Evolutionary conservation across 2,329 filamentous ascomycete species (phyloP).

Genomic region (Penicillium thymicola): DNA sequence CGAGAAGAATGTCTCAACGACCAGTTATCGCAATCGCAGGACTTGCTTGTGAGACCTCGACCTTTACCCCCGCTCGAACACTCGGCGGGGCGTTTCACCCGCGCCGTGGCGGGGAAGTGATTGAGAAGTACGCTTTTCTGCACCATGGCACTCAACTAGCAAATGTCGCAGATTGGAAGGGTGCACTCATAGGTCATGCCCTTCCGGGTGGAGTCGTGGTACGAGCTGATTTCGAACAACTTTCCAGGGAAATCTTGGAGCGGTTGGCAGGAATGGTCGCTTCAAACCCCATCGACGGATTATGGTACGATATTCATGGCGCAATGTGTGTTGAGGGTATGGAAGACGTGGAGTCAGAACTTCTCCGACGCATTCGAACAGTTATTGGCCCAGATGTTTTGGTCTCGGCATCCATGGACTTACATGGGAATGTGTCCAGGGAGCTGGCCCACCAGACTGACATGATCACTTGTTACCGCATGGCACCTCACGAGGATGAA

Average conservation of each 20-base stretch:
- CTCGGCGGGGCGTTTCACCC: slow-evolving; percentile 51
- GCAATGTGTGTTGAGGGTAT: slow-evolving; percentile 54
- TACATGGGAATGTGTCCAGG: slow-evolving; percentile 55
- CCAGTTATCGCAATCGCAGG: slow-evolving; percentile 53
- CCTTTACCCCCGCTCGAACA: slow-evolving; percentile 52
- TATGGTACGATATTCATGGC: slow-evolving; percentile 58
- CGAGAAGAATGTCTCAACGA: slow-evolving; percentile 30
- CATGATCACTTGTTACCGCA: slow-evolving; percentile 54
- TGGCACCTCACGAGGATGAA: slow-evolving; percentile 52
- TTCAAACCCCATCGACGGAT: slow-evolving; percentile 41
- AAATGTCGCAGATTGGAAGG: slow-evolving; percentile 48
- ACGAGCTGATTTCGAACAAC: slow-evolving; percentile 46
- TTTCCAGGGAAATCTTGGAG: slow-evolving; percentile 42
- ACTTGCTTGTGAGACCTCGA: slow-evolving; percentile 54
- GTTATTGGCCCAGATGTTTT: slow-evolving; percentile 48
- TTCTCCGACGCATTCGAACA: slow-evolving; percentile 45
- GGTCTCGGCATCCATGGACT: slow-evolving; percentile 55
- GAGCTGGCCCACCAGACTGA: slow-evolving; percentile 50
- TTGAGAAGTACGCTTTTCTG: slow-evolving; percentile 48
- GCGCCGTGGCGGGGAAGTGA: slow-evolving; percentile 43
- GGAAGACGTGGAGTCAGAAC: slow-evolving; percentile 49
- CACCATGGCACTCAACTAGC: slow-evolving; percentile 42
- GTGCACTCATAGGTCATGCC: slow-evolving; percentile 52
- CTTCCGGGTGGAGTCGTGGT: slow-evolving; percentile 51
- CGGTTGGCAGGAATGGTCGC: slow-evolving; percentile 40